These are phyloP conservation scores for Blepharisma undulans DNA, from an alignment of 169 alveolate species.

Conservation along the genomic window DNA sequence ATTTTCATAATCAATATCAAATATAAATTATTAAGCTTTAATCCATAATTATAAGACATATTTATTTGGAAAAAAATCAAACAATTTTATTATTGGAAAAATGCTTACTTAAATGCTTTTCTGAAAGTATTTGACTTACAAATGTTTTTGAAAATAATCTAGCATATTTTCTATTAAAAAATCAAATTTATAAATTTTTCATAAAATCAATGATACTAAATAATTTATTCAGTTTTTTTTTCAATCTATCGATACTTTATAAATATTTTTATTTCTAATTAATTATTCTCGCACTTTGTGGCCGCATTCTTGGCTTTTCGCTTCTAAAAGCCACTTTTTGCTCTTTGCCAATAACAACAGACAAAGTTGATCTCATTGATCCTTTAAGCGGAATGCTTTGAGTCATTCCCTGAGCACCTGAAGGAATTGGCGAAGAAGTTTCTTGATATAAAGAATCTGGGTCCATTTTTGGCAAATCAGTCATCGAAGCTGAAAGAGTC, in stretches of 20 bases:
- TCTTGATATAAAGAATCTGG: background rate
- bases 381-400: background rate
- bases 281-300: conserved; percentile 1
- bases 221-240: too few relatives aligned
- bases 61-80: too few relatives aligned
- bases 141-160: too few relatives aligned
- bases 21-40: too few relatives aligned
- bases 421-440: background rate
- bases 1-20: background rate
- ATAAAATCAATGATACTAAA: too few relatives aligned
- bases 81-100: background rate
- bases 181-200: too few relatives aligned
- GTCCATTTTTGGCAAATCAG: background rate
- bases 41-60: background rate
- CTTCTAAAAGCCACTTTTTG: background rate
- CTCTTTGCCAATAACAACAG: background rate
- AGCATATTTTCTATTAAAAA: too few relatives aligned
- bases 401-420: background rate
- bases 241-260: background rate
- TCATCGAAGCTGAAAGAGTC: background rate
- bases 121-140: too few relatives aligned
- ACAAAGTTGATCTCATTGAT: background rate
- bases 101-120: too few relatives aligned
- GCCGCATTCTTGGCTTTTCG: background rate
- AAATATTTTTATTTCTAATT: background rate